Base-by-base conservation (phyloP, 2,329 filamentous ascomycete genomes). In the Westerdykella ornata region DNA sequence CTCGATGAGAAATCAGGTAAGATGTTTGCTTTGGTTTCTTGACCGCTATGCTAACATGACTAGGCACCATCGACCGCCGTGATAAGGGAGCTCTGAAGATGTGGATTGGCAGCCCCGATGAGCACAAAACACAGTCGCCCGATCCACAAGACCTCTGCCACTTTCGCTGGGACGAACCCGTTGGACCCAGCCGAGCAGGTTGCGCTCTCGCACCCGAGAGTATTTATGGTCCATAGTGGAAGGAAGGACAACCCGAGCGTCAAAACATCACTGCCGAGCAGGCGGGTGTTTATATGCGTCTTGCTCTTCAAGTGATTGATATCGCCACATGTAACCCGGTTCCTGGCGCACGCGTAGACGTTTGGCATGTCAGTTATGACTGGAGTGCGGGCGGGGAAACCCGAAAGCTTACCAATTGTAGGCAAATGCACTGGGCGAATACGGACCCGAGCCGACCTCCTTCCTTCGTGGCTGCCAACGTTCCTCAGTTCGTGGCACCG, bases 281-380 rank as follows among this genome's bases (percentile, higher is more conserved):
- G 53, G 37, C 45, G 1, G 74, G 73, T 31, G 57, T 76, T 30
- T 62, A 66, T 38, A 55, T 75, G 39, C 64, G 66, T 6, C 54
- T 75, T 12, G 72, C 73, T 48, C 60, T 72, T 43, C 73, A 75
- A 52, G 60, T 76, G 30, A 63, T 76, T 34, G 72, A 76, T 43
- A 62, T 73, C 16, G 53, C 62, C 16, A 75, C 72, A 1, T 77
- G 74, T 58, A 56, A 71, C 47, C 68, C 70, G 4, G 63, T 75
- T 2, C 56, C 67, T 3, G 57, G 70, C 36, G 62, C 68, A 5
- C 70, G 65, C 35, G 51, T 75, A 11, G 73, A 76, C 46, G 68
- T 74, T 45, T 76, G 74, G 73, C 43, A 42, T 20, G 33, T 40
- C 9, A 26, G 31, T 35, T 18, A n/a, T n/a, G n/a, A n/a, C n/a